Conservation (phyloP, 73 alveolate genomes). For the Paramecium sonneborni region DNA sequence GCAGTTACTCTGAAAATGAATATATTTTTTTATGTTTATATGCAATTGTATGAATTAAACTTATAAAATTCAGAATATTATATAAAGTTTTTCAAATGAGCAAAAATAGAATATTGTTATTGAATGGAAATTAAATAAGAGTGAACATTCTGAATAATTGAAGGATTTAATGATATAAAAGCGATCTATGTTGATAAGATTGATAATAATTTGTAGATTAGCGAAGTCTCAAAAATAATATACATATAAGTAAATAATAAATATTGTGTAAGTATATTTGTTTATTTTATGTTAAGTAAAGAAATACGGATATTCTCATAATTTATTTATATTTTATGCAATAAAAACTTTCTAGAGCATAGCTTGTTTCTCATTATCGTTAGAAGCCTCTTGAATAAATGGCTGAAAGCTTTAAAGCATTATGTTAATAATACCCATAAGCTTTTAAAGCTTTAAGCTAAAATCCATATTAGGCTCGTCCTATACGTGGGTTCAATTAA, state of each 20-base stretch:
- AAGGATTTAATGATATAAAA: not conserved
- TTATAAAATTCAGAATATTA: no score
- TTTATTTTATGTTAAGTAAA: not conserved
- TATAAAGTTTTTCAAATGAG: no score
- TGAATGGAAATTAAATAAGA: no score
- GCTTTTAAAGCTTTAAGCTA: not conserved
- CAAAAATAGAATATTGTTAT: no score
- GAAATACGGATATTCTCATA: not conserved
- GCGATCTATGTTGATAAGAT: not conserved
- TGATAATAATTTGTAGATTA: not conserved
- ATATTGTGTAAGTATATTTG: not conserved
- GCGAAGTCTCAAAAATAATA: not conserved
- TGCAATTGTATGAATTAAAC: no score
- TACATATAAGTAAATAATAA: not conserved
- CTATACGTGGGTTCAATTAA: constrained; percentile 26
- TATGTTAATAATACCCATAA: not conserved
- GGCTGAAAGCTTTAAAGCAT: not conserved
- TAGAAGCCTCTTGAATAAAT: constrained; percentile 7
- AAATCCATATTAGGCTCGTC: not conserved
- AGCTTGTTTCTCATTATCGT: not conserved
- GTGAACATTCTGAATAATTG: not conserved
- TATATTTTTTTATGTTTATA: no score
- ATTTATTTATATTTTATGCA: not conserved
- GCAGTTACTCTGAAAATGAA: no score
- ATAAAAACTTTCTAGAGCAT: constrained; percentile 11